Conservation (phyloP, 257 asterid genomes). For the Rauvolfia tetraphylla region DNA sequence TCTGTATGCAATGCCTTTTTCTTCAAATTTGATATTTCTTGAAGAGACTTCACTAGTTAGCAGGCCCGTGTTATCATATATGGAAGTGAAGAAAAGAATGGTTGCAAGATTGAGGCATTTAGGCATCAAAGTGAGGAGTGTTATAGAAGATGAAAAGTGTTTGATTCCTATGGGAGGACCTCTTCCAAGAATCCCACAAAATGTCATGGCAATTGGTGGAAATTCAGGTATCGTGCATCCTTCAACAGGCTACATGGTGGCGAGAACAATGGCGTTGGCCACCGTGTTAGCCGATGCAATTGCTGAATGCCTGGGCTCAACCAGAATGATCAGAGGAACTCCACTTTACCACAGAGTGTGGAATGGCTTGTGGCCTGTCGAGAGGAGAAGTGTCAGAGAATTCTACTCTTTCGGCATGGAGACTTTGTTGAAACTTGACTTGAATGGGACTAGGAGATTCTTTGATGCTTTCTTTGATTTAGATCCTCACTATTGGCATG, state of each 20-base stretch:
- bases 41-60: constrained; percentile 86
- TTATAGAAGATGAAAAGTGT: constrained; percentile 82
- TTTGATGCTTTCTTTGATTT: constrained; percentile 85
- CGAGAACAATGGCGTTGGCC: constrained; percentile 56
- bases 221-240: constrained; percentile 87
- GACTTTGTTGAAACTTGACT: constrained; percentile 51
- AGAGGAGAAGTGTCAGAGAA: constrained; percentile 59
- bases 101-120: constrained; percentile 83
- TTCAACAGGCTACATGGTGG: constrained; percentile 78
- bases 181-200: constrained; percentile 74
- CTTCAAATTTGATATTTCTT: constrained; percentile 61
- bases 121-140: constrained; percentile 58
- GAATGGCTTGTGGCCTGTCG: constrained; percentile 79
- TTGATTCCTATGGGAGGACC: constrained; percentile 94
- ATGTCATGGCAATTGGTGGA: constrained; percentile 77
- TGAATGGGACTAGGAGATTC: constrained; percentile 39
- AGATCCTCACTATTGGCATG: constrained; percentile 71
- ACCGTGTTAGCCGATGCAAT: constrained; percentile 55
- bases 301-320: constrained; percentile 77
- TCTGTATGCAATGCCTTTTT: constrained; percentile 86
- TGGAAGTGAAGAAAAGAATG: constrained; percentile 78
- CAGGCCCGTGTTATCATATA: constrained; percentile 59
- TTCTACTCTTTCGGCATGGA: constrained; percentile 83
- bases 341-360: constrained; percentile 47
- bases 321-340: constrained; percentile 71